Conservation (phyloP, 257 asterid species). For the Fraxinus anomala region DNA sequence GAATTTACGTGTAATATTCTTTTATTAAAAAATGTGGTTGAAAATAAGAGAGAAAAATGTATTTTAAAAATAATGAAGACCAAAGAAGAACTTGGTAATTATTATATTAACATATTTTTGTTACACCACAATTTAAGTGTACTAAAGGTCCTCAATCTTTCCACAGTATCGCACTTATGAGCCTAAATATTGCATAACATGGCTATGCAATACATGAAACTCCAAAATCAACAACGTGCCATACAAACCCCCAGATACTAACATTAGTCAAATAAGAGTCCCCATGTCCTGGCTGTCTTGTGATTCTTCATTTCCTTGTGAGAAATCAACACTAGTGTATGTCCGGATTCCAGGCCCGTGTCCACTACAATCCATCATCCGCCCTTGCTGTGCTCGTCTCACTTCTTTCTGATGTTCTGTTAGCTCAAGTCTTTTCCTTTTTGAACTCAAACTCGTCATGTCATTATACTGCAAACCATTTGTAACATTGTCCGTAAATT, state of each 20-base stretch:
- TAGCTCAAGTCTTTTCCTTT: conserved; percentile 55
- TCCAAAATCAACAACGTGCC: neutral
- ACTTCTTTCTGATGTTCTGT: conserved; percentile 86
- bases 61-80: too few species aligned
- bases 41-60: too few species aligned
- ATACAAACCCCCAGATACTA: neutral
- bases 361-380: conserved; percentile 57
- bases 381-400: conserved; percentile 79
- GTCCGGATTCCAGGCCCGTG: conserved; percentile 79
- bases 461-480: conserved; percentile 24
- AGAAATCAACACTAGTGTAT: conserved; percentile 68
- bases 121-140: too few species aligned
- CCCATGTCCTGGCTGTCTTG: conserved; percentile 60
- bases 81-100: too few species aligned
- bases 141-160: too few species aligned
- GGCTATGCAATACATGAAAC: too few species aligned
- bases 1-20: too few species aligned
- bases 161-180: too few species aligned
- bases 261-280: conserved; percentile 29
- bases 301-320: conserved; percentile 78
- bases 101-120: too few species aligned
- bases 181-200: neutral
- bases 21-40: too few species aligned
- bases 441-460: conserved; percentile 29
- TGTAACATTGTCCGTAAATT: conserved; percentile 34